phyloP scores from a whole-genome alignment of 148 eudicot species.

The Cornus suecica region DNA sequence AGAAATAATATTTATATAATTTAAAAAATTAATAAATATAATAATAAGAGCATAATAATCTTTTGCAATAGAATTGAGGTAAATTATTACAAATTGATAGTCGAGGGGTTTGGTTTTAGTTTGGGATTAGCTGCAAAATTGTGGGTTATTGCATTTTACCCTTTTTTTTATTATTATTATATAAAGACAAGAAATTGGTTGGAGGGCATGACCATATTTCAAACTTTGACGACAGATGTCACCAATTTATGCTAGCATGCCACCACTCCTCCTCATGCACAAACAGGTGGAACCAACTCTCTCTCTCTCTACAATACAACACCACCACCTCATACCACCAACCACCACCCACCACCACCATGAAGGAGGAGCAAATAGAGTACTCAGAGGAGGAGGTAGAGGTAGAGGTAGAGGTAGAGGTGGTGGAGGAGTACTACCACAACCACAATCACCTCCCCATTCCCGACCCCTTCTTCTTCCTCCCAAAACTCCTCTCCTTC shows the following conservation, averaged over 20 bases:
- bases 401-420: not conserved
- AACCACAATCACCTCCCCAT: not conserved
- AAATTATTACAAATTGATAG: too few species aligned
- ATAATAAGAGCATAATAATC: too few species aligned
- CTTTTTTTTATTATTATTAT: too few species aligned
- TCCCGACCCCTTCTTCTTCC: conserved; percentile 27
- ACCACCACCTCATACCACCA: not conserved
- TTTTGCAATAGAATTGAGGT: too few species aligned
- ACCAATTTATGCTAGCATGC: not conserved
- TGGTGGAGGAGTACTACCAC: not conserved
- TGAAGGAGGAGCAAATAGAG: conserved; percentile 15
- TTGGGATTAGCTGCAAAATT: too few species aligned
- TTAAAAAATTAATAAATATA: too few species aligned
- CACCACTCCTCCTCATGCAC: conserved; percentile 12
- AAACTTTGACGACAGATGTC: conserved; percentile 13
- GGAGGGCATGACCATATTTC: not conserved
- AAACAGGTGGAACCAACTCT: conserved; percentile 11
- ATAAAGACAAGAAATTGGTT: too few species aligned
- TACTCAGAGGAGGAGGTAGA: too few species aligned
- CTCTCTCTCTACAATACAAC: conserved; percentile 1
- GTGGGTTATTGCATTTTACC: too few species aligned
- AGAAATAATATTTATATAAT: too few species aligned
- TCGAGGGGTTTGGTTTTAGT: too few species aligned
- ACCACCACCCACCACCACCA: not conserved
- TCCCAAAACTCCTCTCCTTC: conserved; percentile 30